Base-by-base conservation (phyloP, 2,329 filamentous ascomycete genomes). In the Fusarium tricinctum region DNA sequence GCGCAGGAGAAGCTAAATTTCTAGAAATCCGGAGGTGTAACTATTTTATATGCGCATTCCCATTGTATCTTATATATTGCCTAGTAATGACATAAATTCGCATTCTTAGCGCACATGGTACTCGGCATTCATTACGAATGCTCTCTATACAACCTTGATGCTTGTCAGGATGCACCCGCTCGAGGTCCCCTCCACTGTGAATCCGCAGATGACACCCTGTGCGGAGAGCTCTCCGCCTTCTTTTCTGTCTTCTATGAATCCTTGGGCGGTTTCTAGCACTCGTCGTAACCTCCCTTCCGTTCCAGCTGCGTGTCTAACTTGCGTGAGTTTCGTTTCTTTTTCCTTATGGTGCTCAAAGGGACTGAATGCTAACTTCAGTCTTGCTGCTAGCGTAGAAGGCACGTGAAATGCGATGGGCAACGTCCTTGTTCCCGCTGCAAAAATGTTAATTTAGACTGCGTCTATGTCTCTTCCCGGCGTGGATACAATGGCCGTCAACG, bases 381-480 rank as follows among this genome's bases (percentile, higher is more conserved):
- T 32, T 32, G 1, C 30, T 3, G 4, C 3, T 8, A 58, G 55
- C 55, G 55, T 5, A 56, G 32, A 26, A 55, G 28, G 2, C 55
- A 58, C 2, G 49, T 58, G 0, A 58, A 58, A 26, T 58, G 55
- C 50, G 55, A 58, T 32, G 55, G 50, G 3, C 9, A 58, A 26
- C 32, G 19, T 2, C 55, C 50, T 23, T 58, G 55, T 32, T 56
- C 55, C 10, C 55, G 55, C 9, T 58, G 55, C 20, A 39, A 8
- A 20, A 2, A 23, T n/a, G 30, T 17, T 19, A 38, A 39, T n/a
- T 8, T 38, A 13, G 23, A 58, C 9, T 58, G 55, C 23, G 32
- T 44, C 22, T 58, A 56, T 15, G 10, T 30, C 12, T 22, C 23
- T 15, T 58, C 55, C 7, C 50, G 50, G 17, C 55, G 55, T 2